phyloP scores from a whole-genome alignment of 257 asterid species.

The Salvia rosmarinus region DNA sequence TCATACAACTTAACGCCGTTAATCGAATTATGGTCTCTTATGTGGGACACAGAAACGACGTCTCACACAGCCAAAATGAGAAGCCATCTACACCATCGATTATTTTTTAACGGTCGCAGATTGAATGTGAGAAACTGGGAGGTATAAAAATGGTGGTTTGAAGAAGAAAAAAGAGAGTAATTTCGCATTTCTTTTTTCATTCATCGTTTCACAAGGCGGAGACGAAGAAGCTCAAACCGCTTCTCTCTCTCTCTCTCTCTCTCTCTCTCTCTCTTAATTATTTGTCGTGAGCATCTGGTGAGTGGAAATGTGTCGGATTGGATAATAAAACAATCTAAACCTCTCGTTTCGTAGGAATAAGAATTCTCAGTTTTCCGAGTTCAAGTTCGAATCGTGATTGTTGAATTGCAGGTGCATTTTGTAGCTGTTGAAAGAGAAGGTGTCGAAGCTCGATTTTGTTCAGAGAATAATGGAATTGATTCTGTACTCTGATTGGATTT shows the following conservation, averaged over 20 bases:
- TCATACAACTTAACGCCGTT: constrained; percentile 44
- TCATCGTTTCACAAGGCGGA: constrained; percentile 35
- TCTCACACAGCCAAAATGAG: constrained; percentile 38
- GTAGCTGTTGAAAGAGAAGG: constrained; percentile 28
- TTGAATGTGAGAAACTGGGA: constrained; percentile 36
- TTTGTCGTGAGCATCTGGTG: constrained; percentile 31
- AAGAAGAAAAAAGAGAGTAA: constrained; percentile 40
- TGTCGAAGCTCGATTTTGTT: constrained; percentile 24
- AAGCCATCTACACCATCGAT: constrained; percentile 46
- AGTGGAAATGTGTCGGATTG: constrained; percentile 50
- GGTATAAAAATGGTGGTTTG: constrained; percentile 57
- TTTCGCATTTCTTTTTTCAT: constrained; percentile 41
- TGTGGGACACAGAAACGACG: constrained; percentile 42
- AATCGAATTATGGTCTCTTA: constrained; percentile 32
- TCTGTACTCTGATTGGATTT: constrained; percentile 27
- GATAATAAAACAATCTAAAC: constrained; percentile 30
- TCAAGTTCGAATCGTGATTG: constrained; percentile 12
- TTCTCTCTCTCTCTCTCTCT: constrained; percentile 24
- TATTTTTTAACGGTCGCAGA: constrained; percentile 39
- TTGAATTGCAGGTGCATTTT: constrained; percentile 33
- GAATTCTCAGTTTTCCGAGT: constrained; percentile 18
- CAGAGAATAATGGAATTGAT: constrained; percentile 29
- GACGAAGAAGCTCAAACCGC: constrained; percentile 43
- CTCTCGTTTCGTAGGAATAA: constrained; percentile 18
- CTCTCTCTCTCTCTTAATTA: constrained; percentile 24